Evolutionary conservation across 192 early-diverging fungal genomes (phyloP), one percentile per base, ranked within the genome.

Genomic region (Coemansia sp.): DNA sequence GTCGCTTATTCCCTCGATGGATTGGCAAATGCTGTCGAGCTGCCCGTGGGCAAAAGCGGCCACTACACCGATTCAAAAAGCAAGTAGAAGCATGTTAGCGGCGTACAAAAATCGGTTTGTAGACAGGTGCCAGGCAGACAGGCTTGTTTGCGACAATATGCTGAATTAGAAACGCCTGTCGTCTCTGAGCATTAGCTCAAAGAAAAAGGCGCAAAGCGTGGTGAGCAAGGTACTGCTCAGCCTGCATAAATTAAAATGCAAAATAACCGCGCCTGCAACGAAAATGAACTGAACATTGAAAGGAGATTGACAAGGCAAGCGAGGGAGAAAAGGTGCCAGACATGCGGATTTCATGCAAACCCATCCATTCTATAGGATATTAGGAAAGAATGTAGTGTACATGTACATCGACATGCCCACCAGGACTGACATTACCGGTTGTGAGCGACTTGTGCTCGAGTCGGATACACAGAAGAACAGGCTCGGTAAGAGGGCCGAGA

Each of bases 31-130:
- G 2, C 16, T 28, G 18, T 48, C 61, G 8, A 62, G 61, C 43
- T 62, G 61, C 12, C 43, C 61, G 25, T 43, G 61, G 1, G 48
- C 25, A 34, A 62, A 62, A n/a, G 42, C 61, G 8, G 48, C n/a
- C 33, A 62, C 61, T 62, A 62, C 31, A 61, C n/a, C 4, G 25
- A 5, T 6, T 2, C n/a, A 61, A 59, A 43, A 28, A 42, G 14
- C 6, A 11, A 6, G 23, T 16, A 12, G 28, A 55, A 14, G n/a
- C 21, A 33, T 10, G 33, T 55, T 33, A 26, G 7, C 52, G n/a
- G 14, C 14, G 33, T 13, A 55, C 23, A 53, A 6, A 28, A n/a
- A n/a, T n/a, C 16, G 52, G 31, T 52, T 26, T 26, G 48, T 52
- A 52, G 16, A 55, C 6, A 7, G 31, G 26, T 11, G 14, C 52